Conservation (phyloP, 2,329 filamentous ascomycete species). For the Apiospora pterosperma region DNA sequence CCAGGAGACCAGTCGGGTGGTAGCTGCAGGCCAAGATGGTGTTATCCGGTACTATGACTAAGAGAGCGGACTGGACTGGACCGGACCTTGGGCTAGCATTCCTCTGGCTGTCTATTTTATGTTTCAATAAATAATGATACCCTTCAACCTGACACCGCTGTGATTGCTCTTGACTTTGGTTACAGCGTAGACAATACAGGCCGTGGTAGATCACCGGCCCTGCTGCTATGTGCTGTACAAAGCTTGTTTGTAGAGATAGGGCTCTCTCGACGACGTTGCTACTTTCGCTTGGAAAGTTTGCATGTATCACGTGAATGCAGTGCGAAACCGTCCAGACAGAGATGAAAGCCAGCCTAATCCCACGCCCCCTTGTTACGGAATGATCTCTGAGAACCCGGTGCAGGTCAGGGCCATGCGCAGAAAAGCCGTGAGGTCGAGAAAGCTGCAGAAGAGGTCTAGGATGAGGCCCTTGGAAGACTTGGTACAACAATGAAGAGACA, state of each 20-base stretch:
- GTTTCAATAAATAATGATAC: background rate
- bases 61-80: background rate
- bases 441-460: background rate
- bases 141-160: background rate
- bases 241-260: too few species aligned
- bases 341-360: too few species aligned
- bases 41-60: constrained; percentile 93
- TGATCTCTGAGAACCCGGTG: background rate
- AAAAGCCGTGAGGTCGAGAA: background rate
- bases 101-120: background rate
- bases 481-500: too few species aligned
- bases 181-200: too few species aligned
- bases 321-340: too few species aligned
- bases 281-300: too few species aligned
- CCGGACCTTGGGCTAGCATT: background rate
- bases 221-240: too few species aligned
- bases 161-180: background rate
- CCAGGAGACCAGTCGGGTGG: constrained; percentile 94
- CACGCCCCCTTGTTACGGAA: too few species aligned
- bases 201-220: too few species aligned
- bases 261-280: too few species aligned
- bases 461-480: background rate
- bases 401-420: background rate
- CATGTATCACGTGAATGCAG: too few species aligned
- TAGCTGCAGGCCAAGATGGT: constrained; percentile 85